Evolutionary conservation across 2,329 filamentous ascomycete genomes (phyloP).

Genomic region (Colletotrichum sp.): DNA sequence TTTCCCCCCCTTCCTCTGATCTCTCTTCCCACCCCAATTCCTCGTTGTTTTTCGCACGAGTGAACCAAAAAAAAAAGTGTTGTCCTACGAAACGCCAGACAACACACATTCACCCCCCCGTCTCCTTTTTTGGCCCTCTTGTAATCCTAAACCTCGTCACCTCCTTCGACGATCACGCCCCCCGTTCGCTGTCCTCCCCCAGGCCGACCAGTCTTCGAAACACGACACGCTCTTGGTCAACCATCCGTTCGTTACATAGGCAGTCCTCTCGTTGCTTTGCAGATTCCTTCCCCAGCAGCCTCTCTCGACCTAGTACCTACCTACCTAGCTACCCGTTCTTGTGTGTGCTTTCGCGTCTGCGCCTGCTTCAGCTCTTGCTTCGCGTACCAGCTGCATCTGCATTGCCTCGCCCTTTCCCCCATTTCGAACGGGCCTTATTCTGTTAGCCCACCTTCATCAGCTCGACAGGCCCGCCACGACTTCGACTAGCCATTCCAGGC

Average conservation of each 20-base stretch:
- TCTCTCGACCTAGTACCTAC: not conserved
- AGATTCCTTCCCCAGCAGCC: not conserved
- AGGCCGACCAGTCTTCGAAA: constrained; percentile 14
- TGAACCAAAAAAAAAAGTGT: constrained; percentile 3
- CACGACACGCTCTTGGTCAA: constrained; percentile 17
- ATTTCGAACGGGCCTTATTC: not conserved
- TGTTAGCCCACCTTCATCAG: constrained; percentile 14
- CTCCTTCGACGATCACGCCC: constrained; percentile 18
- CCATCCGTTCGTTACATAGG: constrained; percentile 21
- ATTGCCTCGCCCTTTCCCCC: not conserved
- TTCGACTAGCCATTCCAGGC: constrained; percentile 17
- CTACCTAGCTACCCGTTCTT: not conserved
- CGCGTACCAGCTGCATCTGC: not conserved
- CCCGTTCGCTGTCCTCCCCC: constrained; percentile 9
- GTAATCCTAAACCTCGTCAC: constrained; percentile 22
- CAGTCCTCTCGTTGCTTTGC: constrained; percentile 3
- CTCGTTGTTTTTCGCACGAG: constrained; percentile 16
- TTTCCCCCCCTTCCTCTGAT: not conserved
- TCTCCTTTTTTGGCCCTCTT: constrained; percentile 12
- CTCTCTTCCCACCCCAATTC: constrained; percentile 4
- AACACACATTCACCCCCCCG: constrained; percentile 1
- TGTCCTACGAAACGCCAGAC: constrained; percentile 19
- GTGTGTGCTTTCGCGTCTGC: not conserved
- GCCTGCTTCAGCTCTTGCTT: not conserved
- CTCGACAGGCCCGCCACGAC: constrained; percentile 11